These are phyloP conservation scores for Erodium texanum DNA, from an alignment of 441 rosid species.

Conservation along the genomic window DNA sequence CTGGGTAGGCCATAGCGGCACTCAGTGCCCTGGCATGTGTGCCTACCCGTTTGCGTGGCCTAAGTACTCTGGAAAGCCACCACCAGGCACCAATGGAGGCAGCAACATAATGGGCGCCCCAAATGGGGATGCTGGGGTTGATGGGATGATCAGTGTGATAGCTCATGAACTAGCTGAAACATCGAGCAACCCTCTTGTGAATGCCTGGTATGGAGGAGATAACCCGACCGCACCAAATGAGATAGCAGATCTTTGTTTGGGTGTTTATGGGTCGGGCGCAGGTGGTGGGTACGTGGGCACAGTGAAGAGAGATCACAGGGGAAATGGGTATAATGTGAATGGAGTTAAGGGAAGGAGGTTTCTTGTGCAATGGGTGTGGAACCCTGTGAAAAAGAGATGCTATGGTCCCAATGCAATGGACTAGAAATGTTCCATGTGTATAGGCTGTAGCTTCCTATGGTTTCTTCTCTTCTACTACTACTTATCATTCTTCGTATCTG, in stretches of 20 bases:
- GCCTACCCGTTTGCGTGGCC: slow-evolving; percentile 63
- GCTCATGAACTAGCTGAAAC: slow-evolving; percentile 61
- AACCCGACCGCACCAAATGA: slow-evolving; percentile 51
- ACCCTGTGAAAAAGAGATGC: slow-evolving; percentile 39
- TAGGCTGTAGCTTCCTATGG: neutral
- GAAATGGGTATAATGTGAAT: slow-evolving; percentile 46
- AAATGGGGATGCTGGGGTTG: slow-evolving; percentile 48
- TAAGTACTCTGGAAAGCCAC: slow-evolving; percentile 32
- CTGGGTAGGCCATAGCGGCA: slow-evolving; percentile 53
- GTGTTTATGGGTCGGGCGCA: slow-evolving; percentile 47
- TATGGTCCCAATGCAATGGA: slow-evolving; percentile 55
- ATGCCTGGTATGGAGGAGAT: slow-evolving; percentile 57
- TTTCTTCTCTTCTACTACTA: slow-evolving; percentile 1
- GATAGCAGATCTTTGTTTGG: slow-evolving; percentile 51
- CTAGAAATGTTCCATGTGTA: slow-evolving; percentile 13
- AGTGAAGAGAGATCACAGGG: slow-evolving; percentile 37
- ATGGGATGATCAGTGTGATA: slow-evolving; percentile 62
- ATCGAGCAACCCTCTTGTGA: slow-evolving; percentile 47
- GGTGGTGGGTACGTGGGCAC: slow-evolving; percentile 53
- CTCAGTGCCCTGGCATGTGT: slow-evolving; percentile 50
- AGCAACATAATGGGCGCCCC: slow-evolving; percentile 38
- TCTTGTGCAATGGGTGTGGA: slow-evolving; percentile 59
- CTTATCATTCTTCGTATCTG: no score
- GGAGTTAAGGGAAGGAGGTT: slow-evolving; percentile 47
- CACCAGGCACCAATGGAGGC: slow-evolving; percentile 15